These are phyloP conservation scores for Cryphonectria radicalis DNA, from an alignment of 2,329 filamentous ascomycete species.

Conservation along the genomic window DNA sequence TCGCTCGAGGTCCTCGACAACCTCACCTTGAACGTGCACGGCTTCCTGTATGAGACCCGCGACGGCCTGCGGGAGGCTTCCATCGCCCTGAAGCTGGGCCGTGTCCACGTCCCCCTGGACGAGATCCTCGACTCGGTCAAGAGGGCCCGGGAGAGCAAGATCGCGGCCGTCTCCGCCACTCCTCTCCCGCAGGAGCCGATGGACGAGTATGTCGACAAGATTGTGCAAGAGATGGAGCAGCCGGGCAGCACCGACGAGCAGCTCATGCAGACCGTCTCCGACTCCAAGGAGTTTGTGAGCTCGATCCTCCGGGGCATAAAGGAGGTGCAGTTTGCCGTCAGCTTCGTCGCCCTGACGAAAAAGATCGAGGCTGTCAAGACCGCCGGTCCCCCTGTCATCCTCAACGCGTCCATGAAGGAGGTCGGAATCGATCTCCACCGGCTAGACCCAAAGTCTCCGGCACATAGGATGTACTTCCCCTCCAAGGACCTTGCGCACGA, in stretches of 20 bases:
- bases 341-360: slow-evolving; percentile 86
- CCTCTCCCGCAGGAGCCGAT: slow-evolving; percentile 48
- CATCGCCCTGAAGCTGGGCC: slow-evolving; percentile 86
- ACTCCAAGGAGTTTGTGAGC: slow-evolving; percentile 89
- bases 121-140: slow-evolving; percentile 71
- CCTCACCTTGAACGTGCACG: slow-evolving; percentile 86
- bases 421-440: slow-evolving; percentile 91
- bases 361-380: slow-evolving; percentile 71
- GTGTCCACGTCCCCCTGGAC: slow-evolving; percentile 88
- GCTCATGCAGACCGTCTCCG: slow-evolving; percentile 81
- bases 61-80: slow-evolving; percentile 90
- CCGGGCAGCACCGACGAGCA: slow-evolving; percentile 69
- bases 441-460: slow-evolving; percentile 88
- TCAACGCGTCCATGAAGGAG: slow-evolving; percentile 95
- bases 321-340: slow-evolving; percentile 93
- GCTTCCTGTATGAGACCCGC: slow-evolving; percentile 80
- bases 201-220: slow-evolving; percentile 70
- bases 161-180: slow-evolving; percentile 39
- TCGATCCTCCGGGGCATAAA: slow-evolving; percentile 92
- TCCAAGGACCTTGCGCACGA: slow-evolving; percentile 92
- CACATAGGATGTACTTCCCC: slow-evolving; percentile 98
- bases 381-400: slow-evolving; percentile 70
- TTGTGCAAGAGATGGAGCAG: slow-evolving; percentile 74
- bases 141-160: slow-evolving; percentile 55
- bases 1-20: slow-evolving; percentile 88